These are phyloP conservation scores for Kluyveromyces starmeri DNA, from an alignment of 805 yeast species.

Conservation along the genomic window DNA sequence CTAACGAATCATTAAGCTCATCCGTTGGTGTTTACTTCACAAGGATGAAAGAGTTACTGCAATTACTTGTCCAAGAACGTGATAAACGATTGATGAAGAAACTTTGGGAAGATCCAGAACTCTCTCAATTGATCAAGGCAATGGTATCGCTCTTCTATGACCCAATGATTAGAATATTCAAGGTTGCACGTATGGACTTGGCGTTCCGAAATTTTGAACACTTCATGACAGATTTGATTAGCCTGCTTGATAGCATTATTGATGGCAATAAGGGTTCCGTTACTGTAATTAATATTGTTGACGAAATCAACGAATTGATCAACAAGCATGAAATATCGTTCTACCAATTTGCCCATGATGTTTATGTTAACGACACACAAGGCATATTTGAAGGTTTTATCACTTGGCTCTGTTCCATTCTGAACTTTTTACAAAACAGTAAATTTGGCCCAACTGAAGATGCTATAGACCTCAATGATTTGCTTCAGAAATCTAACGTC, in stretches of 20 bases:
- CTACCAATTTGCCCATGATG: slow-evolving; percentile 68
- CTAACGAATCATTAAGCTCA: slow-evolving; percentile 16
- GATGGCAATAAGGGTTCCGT: slow-evolving; percentile 36
- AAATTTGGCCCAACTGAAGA: slow-evolving; percentile 34
- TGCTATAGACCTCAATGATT: slow-evolving; percentile 37
- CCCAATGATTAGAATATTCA: slow-evolving; percentile 62
- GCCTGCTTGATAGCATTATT: slow-evolving; percentile 43
- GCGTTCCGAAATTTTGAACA: slow-evolving; percentile 55
- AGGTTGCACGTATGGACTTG: slow-evolving; percentile 54
- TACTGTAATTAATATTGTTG: slow-evolving; percentile 53
- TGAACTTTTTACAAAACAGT: slow-evolving; percentile 56
- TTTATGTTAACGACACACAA: slow-evolving; percentile 69
- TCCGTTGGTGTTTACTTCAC: slow-evolving; percentile 38
- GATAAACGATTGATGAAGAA: slow-evolving; percentile 72
- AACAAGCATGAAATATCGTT: slow-evolving; percentile 64
- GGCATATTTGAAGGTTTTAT: slow-evolving; percentile 65
- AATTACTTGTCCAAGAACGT: slow-evolving; percentile 52
- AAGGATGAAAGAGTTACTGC: slow-evolving; percentile 52
- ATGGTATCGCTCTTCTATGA: slow-evolving; percentile 64
- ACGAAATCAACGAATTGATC: slow-evolving; percentile 51
- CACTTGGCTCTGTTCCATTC: slow-evolving; percentile 62
- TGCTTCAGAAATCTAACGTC: slow-evolving; percentile 22
- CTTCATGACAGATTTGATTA: slow-evolving; percentile 60
- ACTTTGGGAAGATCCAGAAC: slow-evolving; percentile 77
- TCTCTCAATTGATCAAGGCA: slow-evolving; percentile 67